Evolutionary conservation across 768 basidiomycete species (phyloP).

Genomic region (Rhodotorula sphaerocarpa): DNA sequence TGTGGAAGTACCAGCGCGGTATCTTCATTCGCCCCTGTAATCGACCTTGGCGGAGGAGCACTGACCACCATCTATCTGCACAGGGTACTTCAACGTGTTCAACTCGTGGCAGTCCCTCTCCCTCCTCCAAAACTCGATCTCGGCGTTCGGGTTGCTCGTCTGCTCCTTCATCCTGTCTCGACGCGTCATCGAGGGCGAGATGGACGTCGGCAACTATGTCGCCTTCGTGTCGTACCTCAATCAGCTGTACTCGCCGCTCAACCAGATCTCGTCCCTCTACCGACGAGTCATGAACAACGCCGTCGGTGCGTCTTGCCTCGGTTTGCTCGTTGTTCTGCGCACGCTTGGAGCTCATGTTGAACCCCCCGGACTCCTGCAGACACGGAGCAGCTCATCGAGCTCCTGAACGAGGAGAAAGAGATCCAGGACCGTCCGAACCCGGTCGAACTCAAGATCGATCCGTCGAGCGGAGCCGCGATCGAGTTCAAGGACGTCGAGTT

Average conservation of each 20-base stretch:
- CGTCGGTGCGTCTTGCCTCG: slow-evolving; percentile 44
- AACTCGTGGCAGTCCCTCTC: slow-evolving; percentile 17
- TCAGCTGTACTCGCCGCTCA: slow-evolving; percentile 46
- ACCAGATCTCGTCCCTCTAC: slow-evolving; percentile 3
- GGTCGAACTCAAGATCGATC: slow-evolving; percentile 51
- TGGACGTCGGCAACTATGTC: slow-evolving; percentile 19
- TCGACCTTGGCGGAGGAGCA: too few relatives aligned
- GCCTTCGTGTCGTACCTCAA: slow-evolving; percentile 49
- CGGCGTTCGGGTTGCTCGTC: slow-evolving; percentile 62
- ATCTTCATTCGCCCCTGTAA: too few relatives aligned
- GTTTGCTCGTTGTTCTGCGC: slow-evolving; percentile 68
- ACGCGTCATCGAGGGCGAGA: slow-evolving; percentile 54
- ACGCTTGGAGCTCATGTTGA: too few relatives aligned
- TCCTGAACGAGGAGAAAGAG: slow-evolving; percentile 73
- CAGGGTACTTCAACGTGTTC: slow-evolving; percentile 56
- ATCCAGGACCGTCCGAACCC: slow-evolving; percentile 73
- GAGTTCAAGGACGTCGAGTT: slow-evolving; percentile 86
- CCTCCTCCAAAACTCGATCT: slow-evolving; percentile 44
- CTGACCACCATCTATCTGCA: neutral
- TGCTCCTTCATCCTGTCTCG: slow-evolving; percentile 71
- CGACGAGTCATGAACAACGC: slow-evolving; percentile 5
- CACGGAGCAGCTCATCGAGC: slow-evolving; percentile 64
- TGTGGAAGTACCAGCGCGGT: slow-evolving; percentile 59
- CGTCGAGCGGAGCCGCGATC: slow-evolving; percentile 62
- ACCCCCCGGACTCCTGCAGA: slow-evolving; percentile 70